Conservation (phyloP, 2,329 filamentous ascomycete genomes). For the Ceratocystis huliohia region DNA sequence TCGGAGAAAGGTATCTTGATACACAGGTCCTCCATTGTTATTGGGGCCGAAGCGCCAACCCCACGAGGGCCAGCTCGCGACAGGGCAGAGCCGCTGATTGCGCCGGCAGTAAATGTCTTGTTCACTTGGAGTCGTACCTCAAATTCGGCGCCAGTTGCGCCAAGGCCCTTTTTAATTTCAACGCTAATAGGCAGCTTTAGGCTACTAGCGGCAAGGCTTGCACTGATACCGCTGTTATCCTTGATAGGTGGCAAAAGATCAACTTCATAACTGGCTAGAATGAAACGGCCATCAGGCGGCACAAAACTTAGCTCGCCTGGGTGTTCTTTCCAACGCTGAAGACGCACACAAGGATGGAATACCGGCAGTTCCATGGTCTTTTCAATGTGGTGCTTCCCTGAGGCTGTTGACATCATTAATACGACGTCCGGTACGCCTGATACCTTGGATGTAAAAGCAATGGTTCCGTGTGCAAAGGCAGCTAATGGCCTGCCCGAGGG, state of each 20-base stretch:
- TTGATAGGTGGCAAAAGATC: slow-evolving; percentile 66
- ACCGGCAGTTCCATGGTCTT: slow-evolving; percentile 75
- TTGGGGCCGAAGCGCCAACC: slow-evolving; percentile 40
- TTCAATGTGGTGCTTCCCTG: slow-evolving; percentile 62
- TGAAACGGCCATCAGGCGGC: slow-evolving; percentile 86
- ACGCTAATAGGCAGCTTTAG: slow-evolving; percentile 72
- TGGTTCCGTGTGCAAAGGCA: slow-evolving; percentile 79
- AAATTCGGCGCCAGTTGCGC: slow-evolving; percentile 66
- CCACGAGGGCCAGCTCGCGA: slow-evolving; percentile 30
- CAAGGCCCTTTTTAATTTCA: slow-evolving; percentile 70
- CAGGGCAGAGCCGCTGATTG: slow-evolving; percentile 28
- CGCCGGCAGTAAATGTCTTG: slow-evolving; percentile 42
- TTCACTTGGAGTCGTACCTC: slow-evolving; percentile 68
- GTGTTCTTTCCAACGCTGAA: slow-evolving; percentile 78
- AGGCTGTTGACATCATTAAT: slow-evolving; percentile 64
- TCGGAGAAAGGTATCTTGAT: slow-evolving; percentile 68
- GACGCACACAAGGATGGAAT: slow-evolving; percentile 87
- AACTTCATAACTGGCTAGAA: slow-evolving; percentile 87
- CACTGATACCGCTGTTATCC: slow-evolving; percentile 33
- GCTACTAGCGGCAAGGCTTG: slow-evolving; percentile 43
- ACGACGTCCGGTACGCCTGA: slow-evolving; percentile 88
- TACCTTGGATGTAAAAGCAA: slow-evolving; percentile 89
- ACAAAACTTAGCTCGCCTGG: slow-evolving; percentile 92
- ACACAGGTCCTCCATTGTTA: slow-evolving; percentile 56
- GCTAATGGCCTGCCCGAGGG: slow-evolving; percentile 79